Percentiles rank a stretch among this genome's conserved stretches.
These are phyloP conservation scores for Lignosus rhinocerotis DNA, from an alignment of 1,284 basidiomycete genomes.

Conservation along the genomic window DNA sequence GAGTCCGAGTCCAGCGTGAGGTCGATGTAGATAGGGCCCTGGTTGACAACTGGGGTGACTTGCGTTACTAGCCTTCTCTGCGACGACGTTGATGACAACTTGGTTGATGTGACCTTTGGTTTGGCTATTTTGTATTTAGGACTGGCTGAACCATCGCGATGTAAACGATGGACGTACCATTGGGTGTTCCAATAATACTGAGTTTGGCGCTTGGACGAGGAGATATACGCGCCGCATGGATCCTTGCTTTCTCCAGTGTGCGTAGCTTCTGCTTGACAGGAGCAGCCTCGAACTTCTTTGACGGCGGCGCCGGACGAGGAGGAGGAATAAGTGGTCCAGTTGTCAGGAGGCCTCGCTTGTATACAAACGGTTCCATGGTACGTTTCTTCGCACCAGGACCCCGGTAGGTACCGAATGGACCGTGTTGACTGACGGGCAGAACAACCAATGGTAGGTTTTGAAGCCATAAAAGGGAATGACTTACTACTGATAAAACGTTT, in stretches of 20 bases:
- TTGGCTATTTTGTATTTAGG: not conserved
- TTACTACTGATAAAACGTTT: constrained; percentile 22
- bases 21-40: constrained; percentile 26
- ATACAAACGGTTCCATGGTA: not conserved
- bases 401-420: not conserved
- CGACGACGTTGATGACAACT: not conserved
- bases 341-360: not conserved
- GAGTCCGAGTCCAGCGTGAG: constrained; percentile 28
- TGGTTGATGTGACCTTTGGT: not conserved
- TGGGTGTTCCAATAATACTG: constrained; percentile 8
- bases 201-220: constrained; percentile 7
- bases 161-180: constrained; percentile 4
- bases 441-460: not conserved
- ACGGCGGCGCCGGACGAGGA: not conserved
- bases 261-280: constrained; percentile 7
- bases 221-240: constrained; percentile 4
- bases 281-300: not conserved
- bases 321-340: not conserved
- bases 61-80: not conserved
- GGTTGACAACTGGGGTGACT: constrained; percentile 3
- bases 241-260: constrained; percentile 7
- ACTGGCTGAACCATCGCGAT: not conserved
- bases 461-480: not conserved
- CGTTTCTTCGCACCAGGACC: constrained; percentile 3
- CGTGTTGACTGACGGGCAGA: not conserved